Conservation (phyloP, 2,329 filamentous ascomycete species). For the Alternaria triticina region DNA sequence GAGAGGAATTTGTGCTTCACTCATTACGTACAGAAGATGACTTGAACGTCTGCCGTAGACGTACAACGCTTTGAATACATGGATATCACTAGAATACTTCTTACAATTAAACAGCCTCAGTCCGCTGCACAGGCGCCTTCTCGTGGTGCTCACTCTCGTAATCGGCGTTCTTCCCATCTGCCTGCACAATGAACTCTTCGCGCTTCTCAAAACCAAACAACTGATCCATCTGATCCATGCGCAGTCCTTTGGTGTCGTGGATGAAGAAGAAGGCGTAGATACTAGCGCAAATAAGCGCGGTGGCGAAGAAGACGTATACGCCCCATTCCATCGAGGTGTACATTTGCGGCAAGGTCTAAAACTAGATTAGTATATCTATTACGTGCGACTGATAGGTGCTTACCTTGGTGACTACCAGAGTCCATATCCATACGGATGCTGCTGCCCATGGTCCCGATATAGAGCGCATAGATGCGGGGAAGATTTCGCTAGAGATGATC, state of each 20-base stretch:
- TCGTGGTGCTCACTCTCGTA: constrained; percentile 26
- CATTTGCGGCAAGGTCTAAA: constrained; percentile 50
- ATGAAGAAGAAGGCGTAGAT: constrained; percentile 51
- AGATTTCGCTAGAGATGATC: constrained; percentile 55
- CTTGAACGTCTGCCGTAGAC: not conserved
- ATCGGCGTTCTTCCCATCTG: constrained; percentile 7
- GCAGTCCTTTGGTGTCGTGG: constrained; percentile 48
- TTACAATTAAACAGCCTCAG: not conserved
- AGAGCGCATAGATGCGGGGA: constrained; percentile 48
- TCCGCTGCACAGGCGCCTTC: constrained; percentile 11
- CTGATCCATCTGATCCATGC: constrained; percentile 48
- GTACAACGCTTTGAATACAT: not conserved
- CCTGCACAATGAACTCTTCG: constrained; percentile 8
- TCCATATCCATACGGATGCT: constrained; percentile 49
- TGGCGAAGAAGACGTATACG: constrained; percentile 51
- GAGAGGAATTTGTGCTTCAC: not conserved
- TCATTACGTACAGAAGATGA: not conserved
- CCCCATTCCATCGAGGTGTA: constrained; percentile 50
- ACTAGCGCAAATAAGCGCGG: constrained; percentile 44
- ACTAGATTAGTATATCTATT: not conserved
- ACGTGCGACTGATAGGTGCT: not conserved
- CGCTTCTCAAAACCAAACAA: constrained; percentile 43
- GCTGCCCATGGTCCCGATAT: constrained; percentile 49
- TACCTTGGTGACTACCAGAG: constrained; percentile 25
- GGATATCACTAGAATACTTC: not conserved